Evolutionary conservation across 2,329 filamentous ascomycete genomes (phyloP), one percentile per base, ranked within the genome.

Genomic region (Diaporthe caulivora): DNA sequence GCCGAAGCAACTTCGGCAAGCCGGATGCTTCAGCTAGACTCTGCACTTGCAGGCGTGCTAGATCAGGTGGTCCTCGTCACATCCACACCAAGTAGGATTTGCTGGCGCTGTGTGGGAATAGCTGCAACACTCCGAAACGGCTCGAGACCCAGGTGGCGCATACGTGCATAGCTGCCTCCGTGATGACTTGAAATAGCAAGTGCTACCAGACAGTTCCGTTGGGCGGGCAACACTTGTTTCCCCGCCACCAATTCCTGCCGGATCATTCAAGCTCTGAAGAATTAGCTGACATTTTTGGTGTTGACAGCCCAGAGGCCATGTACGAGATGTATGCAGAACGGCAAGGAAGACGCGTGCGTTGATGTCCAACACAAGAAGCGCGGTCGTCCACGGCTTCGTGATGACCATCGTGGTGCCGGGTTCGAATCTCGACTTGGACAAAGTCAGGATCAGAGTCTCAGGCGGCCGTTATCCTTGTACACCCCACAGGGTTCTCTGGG

Each of bases 361-460:
- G 94, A 97, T 82, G 94, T 97, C 44, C 92, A 95, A 79, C 94
- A 97, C 83, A 97, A 96, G 83, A 97, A 96, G 81, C 87, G 94
- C 78, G 94, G 94, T 54, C 89, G 94, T 64, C 94, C 94, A 74
- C 89, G 94, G 76, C 85, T 97, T 77, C 90, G 94, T 78, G 94
- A 96, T 79, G 92, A 94, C 42, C 74, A 71, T 74, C 86, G 89
- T 77, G 90, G 92, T 76, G 80, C 87, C 64, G 86, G 90, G 76
- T 91, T 88, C 77, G 90, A 92, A 73, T 80, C 84, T 3, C 85
- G 87, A 73, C 86, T 85, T 73, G 82, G 85, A 58, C 84, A 85
- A 74, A 60, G 34, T 15, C 80, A 84, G 72, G 88, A 89, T 78
- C 80, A 83, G 70, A 81, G 82, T 40, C 80, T 82, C 76, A 87